Evolutionary conservation across 2,329 filamentous ascomycete species (phyloP).

Genomic region (Fusarium siculi): DNA sequence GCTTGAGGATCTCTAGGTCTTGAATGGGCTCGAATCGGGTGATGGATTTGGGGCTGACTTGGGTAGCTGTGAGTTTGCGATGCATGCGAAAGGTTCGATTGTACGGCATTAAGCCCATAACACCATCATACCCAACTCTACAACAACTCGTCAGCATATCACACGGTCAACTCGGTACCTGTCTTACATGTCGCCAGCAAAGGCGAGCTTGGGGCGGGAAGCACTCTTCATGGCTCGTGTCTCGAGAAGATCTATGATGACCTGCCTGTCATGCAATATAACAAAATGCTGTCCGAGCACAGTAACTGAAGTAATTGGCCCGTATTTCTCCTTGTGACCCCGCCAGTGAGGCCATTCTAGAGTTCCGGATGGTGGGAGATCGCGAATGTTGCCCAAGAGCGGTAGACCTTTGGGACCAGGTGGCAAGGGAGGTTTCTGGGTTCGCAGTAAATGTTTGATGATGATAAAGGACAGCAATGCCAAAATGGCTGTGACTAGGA

Average conservation of each 20-base stretch:
- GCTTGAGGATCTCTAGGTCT: not conserved
- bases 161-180: rapidly evolving
- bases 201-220: slow-evolving; percentile 2
- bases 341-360: slow-evolving; percentile 53
- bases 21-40: slow-evolving; percentile 3
- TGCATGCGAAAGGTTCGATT: slow-evolving; percentile 2
- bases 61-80: slow-evolving; percentile 19
- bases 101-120: slow-evolving; percentile 26
- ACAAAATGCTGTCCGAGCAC: slow-evolving; percentile 53
- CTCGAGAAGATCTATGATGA: slow-evolving; percentile 42
- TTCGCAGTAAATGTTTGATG: rapidly evolving
- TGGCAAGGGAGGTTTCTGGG: slow-evolving; percentile 40
- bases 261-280: slow-evolving; percentile 51
- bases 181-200: slow-evolving; percentile 14
- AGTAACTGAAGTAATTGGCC: slow-evolving; percentile 51
- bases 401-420: slow-evolving; percentile 60
- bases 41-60: slow-evolving; percentile 20
- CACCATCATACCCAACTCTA: slow-evolving; percentile 5
- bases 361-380: slow-evolving; percentile 53
- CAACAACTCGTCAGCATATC: rapidly evolving
- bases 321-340: slow-evolving; percentile 51
- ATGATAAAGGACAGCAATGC: not conserved
- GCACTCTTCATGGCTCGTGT: not conserved
- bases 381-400: slow-evolving; percentile 60
- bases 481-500: rapidly evolving